Conservation (phyloP, 139 green algal species). For the Zygnema cylindricum region DNA sequence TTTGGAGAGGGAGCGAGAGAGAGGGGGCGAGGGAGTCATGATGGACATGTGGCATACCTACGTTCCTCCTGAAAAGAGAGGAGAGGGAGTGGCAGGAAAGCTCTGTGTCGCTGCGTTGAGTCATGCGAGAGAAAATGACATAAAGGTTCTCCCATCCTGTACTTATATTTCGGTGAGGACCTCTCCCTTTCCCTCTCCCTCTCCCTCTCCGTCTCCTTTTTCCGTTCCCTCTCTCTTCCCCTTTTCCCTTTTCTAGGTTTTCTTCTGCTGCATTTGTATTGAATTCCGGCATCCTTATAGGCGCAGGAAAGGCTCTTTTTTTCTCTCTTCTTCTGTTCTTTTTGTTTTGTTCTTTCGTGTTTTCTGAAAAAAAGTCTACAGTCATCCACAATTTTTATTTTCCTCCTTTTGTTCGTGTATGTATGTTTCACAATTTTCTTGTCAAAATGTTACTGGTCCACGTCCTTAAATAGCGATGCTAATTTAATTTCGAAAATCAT, state of each 20-base stretch:
- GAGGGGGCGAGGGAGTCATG: not conserved
- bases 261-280: not conserved
- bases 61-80: not conserved
- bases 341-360: not conserved
- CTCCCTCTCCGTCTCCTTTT: not conserved
- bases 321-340: too few species aligned
- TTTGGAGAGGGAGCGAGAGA: not conserved
- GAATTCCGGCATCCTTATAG: not conserved
- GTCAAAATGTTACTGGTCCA: too few species aligned
- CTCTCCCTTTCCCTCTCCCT: not conserved
- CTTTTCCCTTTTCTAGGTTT: not conserved
- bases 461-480: too few species aligned
- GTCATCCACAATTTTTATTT: not conserved
- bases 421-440: not conserved
- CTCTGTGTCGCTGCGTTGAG: conserved; percentile 24
- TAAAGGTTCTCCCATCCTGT: conserved; percentile 21
- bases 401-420: not conserved
- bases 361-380: not conserved
- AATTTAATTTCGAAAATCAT: too few species aligned
- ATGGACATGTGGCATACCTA: conserved; percentile 44
- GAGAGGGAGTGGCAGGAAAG: not conserved
- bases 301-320: not conserved
- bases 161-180: conserved; percentile 28
- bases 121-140: not conserved
- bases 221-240: not conserved